Conservation (phyloP, 305 asterid species). For the Fraxinus albicans region DNA sequence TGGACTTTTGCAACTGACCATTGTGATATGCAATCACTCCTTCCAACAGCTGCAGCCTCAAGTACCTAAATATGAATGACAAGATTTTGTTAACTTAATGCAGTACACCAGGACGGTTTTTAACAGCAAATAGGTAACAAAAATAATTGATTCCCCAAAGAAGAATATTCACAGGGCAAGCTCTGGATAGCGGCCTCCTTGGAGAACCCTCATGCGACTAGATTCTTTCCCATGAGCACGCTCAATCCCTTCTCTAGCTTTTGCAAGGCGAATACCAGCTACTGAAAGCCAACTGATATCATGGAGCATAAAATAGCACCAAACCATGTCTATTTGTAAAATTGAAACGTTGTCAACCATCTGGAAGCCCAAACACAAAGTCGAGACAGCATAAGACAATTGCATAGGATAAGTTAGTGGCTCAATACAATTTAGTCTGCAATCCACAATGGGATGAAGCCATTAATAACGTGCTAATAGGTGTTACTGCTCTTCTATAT, state of each 20-base stretch:
- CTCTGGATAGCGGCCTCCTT: constrained; percentile 84
- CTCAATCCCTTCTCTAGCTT: constrained; percentile 87
- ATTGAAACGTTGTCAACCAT: constrained; percentile 89
- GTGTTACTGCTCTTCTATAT: neutral
- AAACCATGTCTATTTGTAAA: constrained; percentile 94
- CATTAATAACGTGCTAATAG: neutral
- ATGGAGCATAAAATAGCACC: constrained; percentile 94
- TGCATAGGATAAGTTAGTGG: constrained; percentile 8
- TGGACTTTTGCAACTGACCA: constrained; percentile 68
- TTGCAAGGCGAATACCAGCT: constrained; percentile 82
- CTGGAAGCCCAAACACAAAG: constrained; percentile 39
- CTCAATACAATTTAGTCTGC: neutral
- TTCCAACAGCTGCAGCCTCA: constrained; percentile 89
- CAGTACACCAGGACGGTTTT: constrained; percentile 8
- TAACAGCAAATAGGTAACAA: constrained; percentile 1
- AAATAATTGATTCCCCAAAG: constrained; percentile 5
- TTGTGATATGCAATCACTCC: constrained; percentile 85
- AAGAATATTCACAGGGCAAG: constrained; percentile 67
- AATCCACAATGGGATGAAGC: constrained; percentile 1
- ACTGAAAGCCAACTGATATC: constrained; percentile 89
- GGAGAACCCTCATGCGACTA: constrained; percentile 77
- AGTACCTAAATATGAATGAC: constrained; percentile 47
- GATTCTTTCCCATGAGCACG: constrained; percentile 93
- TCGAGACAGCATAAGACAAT: constrained; percentile 14
- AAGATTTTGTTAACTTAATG: constrained; percentile 11